Evolutionary conservation across 805 yeast genomes (phyloP).

Genomic region (Wickerhamomyces strasburgensis): DNA sequence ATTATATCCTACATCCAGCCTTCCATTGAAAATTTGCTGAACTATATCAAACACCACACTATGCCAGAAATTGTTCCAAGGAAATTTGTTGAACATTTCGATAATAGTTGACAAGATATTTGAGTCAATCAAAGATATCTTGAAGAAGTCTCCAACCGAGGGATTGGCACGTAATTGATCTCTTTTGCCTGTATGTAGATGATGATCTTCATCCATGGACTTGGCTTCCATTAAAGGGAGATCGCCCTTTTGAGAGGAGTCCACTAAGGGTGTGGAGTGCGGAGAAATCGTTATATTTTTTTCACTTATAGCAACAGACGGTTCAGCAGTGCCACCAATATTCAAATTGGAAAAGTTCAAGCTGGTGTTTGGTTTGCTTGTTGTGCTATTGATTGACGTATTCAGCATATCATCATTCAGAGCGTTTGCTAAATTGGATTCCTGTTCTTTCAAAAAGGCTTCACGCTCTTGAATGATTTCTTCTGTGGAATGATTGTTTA

Average conservation of each 20-base stretch:
- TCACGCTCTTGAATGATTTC: conserved; percentile 68
- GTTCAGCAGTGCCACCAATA: conserved; percentile 26
- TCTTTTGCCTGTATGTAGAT: conserved; percentile 8
- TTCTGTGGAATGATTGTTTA: conserved; percentile 75
- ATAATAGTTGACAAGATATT: conserved; percentile 53
- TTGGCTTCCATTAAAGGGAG: conserved; percentile 11
- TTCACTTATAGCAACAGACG: conserved; percentile 25
- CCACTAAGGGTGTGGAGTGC: conserved; percentile 13
- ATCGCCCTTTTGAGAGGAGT: conserved; percentile 6
- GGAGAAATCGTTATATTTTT: conserved; percentile 24
- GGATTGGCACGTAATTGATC: conserved; percentile 44
- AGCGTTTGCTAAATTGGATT: conserved; percentile 23
- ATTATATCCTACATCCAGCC: conserved; percentile 67
- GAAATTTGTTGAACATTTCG: conserved; percentile 64
- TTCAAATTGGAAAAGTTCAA: conserved; percentile 22
- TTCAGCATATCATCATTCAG: conserved; percentile 23
- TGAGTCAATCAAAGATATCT: conserved; percentile 63
- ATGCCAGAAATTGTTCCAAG: conserved; percentile 84
- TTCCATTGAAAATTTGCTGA: conserved; percentile 77
- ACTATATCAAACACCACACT: conserved; percentile 81
- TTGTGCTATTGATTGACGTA: neutral
- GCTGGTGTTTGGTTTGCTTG: conserved; percentile 2
- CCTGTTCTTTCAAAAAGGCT: conserved; percentile 40
- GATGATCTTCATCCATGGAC: neutral
- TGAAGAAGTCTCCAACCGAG: conserved; percentile 67